Percentiles rank a stretch among this genome's conserved stretches.
Conservation (phyloP, 306 rosid genomes). For the Astragalus membranaceus region DNA sequence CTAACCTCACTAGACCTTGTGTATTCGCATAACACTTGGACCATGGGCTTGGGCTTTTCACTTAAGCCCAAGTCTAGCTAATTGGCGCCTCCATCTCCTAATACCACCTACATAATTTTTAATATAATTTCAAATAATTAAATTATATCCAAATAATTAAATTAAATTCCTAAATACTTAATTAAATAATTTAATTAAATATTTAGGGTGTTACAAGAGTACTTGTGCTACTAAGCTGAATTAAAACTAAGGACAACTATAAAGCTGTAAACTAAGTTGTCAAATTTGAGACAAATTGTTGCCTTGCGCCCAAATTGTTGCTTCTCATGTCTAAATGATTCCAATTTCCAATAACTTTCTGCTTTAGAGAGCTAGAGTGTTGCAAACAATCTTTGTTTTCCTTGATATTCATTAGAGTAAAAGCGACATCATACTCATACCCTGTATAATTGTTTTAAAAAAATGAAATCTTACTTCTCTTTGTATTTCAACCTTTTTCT, state of each 20-base stretch:
- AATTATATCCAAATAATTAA: too few relatives aligned
- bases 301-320: neutral
- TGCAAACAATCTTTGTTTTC: neutral
- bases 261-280: neutral
- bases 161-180: too few relatives aligned
- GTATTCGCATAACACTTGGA: too few relatives aligned
- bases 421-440: neutral
- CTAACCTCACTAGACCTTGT: too few relatives aligned
- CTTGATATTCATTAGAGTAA: neutral
- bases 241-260: constrained; percentile 1
- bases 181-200: too few relatives aligned
- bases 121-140: too few relatives aligned
- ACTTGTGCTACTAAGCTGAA: constrained; percentile 4
- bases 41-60: too few relatives aligned
- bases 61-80: too few relatives aligned
- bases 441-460: neutral
- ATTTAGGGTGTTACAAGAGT: too few relatives aligned
- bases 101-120: too few relatives aligned
- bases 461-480: neutral
- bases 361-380: neutral
- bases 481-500: neutral
- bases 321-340: neutral
- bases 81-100: too few relatives aligned
- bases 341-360: neutral
- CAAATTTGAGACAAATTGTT: constrained; percentile 3